Evolutionary conservation across 352 stramenopile species (phyloP).

Genomic region (Globisporangium apiculatum): DNA sequence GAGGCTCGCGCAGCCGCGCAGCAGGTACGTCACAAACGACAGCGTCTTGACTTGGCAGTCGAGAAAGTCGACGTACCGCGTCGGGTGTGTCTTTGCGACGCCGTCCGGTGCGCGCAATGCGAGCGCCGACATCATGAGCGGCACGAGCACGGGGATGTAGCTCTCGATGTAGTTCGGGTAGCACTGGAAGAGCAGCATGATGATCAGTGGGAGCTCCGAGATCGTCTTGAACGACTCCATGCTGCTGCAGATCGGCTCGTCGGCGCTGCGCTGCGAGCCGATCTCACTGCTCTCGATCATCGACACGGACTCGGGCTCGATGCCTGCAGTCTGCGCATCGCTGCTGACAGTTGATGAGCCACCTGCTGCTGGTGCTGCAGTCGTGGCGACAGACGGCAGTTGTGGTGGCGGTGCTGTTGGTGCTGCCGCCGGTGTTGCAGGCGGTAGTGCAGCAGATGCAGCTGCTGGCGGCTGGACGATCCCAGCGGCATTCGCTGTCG

Average conservation of each 20-base stretch:
- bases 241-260: conserved; percentile 68
- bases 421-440: conserved; percentile 14
- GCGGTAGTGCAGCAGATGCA: not conserved
- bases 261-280: conserved; percentile 8
- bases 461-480: conserved; percentile 8
- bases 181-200: conserved; percentile 98
- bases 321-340: not conserved
- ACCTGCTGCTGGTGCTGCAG: not conserved
- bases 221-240: conserved; percentile 94
- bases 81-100: conserved; percentile 45
- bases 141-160: conserved; percentile 93
- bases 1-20: conserved; percentile 88
- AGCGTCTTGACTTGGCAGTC: conserved; percentile 97
- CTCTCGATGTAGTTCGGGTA: conserved; percentile 95
- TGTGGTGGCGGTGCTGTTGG: conserved; percentile 13
- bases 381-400: not conserved
- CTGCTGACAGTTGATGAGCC: not conserved
- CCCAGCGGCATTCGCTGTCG: conserved; percentile 5
- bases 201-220: conserved; percentile 95
- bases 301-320: conserved; percentile 12
- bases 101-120: conserved; percentile 72
- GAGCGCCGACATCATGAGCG: conserved; percentile 96
- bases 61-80: conserved; percentile 87
- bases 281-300: conserved; percentile 11
- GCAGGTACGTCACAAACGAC: conserved; percentile 96